Conservation (phyloP, 2,329 filamentous ascomycete species). For the Ampelomyces quisqualis region DNA sequence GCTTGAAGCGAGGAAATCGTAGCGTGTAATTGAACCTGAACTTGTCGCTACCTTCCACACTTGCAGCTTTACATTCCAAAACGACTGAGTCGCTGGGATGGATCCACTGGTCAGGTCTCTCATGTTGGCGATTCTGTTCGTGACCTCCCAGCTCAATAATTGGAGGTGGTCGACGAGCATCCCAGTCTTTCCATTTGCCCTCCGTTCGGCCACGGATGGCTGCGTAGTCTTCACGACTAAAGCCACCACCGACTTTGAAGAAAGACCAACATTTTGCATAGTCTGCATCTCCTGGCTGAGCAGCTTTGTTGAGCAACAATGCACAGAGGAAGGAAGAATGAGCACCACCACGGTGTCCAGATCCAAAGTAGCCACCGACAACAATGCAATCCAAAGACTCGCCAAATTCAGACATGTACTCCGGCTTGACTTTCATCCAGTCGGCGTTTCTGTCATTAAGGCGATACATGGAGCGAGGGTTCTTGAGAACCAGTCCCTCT, state of each 20-base stretch:
- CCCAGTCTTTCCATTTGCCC: constrained; percentile 89
- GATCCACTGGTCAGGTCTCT: constrained; percentile 91
- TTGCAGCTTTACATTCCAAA: constrained; percentile 83
- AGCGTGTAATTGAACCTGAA: constrained; percentile 78
- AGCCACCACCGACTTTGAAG: constrained; percentile 96
- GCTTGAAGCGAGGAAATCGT: constrained; percentile 87
- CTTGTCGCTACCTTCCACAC: constrained; percentile 70
- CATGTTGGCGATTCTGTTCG: constrained; percentile 66
- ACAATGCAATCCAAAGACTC: constrained; percentile 88
- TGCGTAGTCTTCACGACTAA: constrained; percentile 80
- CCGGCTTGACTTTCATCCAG: constrained; percentile 98
- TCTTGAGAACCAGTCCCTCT: constrained; percentile 91
- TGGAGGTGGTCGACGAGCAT: constrained; percentile 71
- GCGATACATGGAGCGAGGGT: constrained; percentile 80
- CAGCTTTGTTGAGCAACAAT: constrained; percentile 70
- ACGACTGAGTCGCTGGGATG: constrained; percentile 84
- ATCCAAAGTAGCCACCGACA: constrained; percentile 90
- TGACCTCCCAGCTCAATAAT: constrained; percentile 78
- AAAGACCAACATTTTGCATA: constrained; percentile 87
- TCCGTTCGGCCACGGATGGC: constrained; percentile 81
- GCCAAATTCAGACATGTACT: constrained; percentile 96
- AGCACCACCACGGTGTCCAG: constrained; percentile 76
- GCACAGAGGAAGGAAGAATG: constrained; percentile 91
- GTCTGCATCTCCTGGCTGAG: constrained; percentile 57
- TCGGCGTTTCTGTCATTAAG: constrained; percentile 90